Evolutionary conservation across 805 yeast genomes (phyloP), one percentile per base, ranked within the genome.

Genomic region (Candida loeiensis): DNA sequence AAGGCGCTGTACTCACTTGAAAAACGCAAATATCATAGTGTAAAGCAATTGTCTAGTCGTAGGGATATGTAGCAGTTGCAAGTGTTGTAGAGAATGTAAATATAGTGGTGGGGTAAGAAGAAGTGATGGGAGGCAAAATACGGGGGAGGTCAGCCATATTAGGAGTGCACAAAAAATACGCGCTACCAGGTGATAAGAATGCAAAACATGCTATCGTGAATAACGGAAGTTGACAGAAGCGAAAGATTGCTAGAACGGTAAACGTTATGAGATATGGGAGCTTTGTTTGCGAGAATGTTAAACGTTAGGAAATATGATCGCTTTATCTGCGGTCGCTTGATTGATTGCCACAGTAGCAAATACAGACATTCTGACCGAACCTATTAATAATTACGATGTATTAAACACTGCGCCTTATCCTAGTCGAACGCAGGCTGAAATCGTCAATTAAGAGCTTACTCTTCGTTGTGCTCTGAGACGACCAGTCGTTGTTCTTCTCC

Each of bases 1-100:
- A n/a, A 30, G 18, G 28, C 16, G 31, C 26, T 18, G 34, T 33
- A 50, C 56, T 34, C 46, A 51, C 56, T 45, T 48, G 38, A 51
- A 51, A 7, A 51, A 35, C 32, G 47, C 43, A 40, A 55, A 52
- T 19, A 54, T 37, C 39, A 36, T 36, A 21, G 32, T 27, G 16
- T 26, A 9, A 5, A 25, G 24, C 24, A 21, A 21, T 6, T 21
- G 24, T 21, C n/a, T 21, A 21, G 24, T 21, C n/a, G n/a, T n/a
- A n/a, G n/a, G n/a, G n/a, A n/a, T n/a, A n/a, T n/a, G n/a, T n/a
- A n/a, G n/a, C n/a, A 21, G 28, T 7, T 7, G 28, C 6, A 25
- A n/a, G 28, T 25, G 6, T 6, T 25, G 13, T 25, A 13, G 6
- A 8, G 24, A 9, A 9, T 26, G 5, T 26, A 8, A 7, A 8